A percentile compares a stretch with the other conserved stretches of the same genome.
Conservation (phyloP, 108 stramenopile genomes). For the Discostella stelligeroides region DNA sequence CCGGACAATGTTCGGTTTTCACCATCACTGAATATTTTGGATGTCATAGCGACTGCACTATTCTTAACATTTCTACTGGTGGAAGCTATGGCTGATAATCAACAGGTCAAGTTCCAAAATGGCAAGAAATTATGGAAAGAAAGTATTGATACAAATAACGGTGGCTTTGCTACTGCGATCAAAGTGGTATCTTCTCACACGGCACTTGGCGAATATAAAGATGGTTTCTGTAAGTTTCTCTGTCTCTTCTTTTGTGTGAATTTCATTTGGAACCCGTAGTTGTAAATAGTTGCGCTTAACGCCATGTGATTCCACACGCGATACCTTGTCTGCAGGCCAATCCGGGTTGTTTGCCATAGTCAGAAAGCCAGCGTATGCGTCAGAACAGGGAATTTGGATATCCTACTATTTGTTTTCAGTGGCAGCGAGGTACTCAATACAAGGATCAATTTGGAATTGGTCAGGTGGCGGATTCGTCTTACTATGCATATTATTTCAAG, state of each 20-base stretch:
- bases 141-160: background rate
- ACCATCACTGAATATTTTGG: conserved; percentile 49
- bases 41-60: conserved; percentile 45
- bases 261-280: too few species aligned
- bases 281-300: too few species aligned
- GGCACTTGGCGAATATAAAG: conserved; percentile 44
- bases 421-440: conserved; percentile 34
- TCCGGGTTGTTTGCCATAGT: conserved; percentile 71
- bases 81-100: conserved; percentile 77
- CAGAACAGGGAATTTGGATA: conserved; percentile 72
- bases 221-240: conserved; percentile 54
- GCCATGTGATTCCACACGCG: too few species aligned
- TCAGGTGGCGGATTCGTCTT: conserved; percentile 54
- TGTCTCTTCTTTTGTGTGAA: too few species aligned
- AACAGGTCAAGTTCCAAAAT: conserved; percentile 72
- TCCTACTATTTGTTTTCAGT: conserved; percentile 66
- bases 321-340: conserved; percentile 12
- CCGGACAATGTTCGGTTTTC: background rate
- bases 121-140: conserved; percentile 51
- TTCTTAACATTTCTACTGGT: conserved; percentile 52
- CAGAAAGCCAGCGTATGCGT: conserved; percentile 83
- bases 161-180: conserved; percentile 6
- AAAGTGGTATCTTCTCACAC: background rate
- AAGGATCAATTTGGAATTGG: conserved; percentile 50
- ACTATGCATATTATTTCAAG: conserved; percentile 67